Conservation (phyloP, 148 eudicot species). For the Vaccinium macrocarpon region DNA sequence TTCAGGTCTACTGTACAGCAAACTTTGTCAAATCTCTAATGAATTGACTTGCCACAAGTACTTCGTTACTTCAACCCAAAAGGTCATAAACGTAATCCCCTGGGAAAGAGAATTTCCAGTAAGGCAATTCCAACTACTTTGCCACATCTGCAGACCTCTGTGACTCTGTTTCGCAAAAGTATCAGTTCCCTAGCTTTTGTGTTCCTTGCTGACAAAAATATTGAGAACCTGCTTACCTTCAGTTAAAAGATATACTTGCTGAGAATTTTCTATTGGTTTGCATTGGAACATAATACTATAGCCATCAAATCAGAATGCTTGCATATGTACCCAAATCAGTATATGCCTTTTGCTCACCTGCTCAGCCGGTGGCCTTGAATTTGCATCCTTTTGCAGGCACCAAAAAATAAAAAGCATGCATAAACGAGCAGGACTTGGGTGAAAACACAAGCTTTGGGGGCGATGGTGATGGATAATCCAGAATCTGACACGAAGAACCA, state of each 20-base stretch:
- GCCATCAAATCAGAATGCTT: not conserved
- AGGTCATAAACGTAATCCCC: not conserved
- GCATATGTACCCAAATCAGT: not conserved
- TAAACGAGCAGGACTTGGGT: conserved; percentile 81
- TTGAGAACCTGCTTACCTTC: not conserved
- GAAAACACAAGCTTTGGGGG: conserved; percentile 64
- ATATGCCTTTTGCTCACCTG: conserved; percentile 49
- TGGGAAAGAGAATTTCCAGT: no score
- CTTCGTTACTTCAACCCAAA: not conserved
- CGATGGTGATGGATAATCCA: conserved; percentile 95
- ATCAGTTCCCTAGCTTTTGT: not conserved
- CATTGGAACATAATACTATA: not conserved
- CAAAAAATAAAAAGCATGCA: conserved; percentile 36
- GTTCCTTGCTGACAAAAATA: not conserved
- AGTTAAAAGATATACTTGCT: not conserved
- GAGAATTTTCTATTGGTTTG: not conserved
- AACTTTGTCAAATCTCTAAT: no score
- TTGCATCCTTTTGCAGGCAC: conserved; percentile 80
- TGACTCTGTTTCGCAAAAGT: not conserved
- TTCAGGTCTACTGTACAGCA: not conserved
- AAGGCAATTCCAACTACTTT: not conserved
- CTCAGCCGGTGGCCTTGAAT: conserved; percentile 85
- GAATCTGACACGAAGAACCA: conserved; percentile 46
- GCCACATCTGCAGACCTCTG: not conserved
- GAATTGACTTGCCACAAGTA: not conserved